Evolutionary conservation across 768 basidiomycete genomes (phyloP).

Genomic region (Panaeolus papilionaceus): DNA sequence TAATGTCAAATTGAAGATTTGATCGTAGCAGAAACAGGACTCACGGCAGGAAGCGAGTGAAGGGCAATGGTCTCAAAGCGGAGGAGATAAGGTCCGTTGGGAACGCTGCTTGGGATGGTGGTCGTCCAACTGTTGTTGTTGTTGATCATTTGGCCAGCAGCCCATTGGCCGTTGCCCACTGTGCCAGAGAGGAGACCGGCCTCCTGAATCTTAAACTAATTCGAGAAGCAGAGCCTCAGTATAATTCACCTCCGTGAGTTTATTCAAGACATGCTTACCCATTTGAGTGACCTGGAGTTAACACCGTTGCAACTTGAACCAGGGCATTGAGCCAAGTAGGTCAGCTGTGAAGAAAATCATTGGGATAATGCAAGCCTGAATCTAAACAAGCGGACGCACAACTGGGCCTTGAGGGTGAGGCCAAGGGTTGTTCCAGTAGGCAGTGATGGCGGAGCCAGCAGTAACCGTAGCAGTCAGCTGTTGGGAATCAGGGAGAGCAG

Average conservation of each 20-base stretch:
- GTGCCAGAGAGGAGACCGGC: constrained; percentile 53
- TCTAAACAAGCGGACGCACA: constrained; percentile 31
- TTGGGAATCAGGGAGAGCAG: constrained; percentile 35
- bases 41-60: constrained; percentile 58
- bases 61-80: constrained; percentile 56
- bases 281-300: constrained; percentile 43
- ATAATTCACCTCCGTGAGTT: neutral
- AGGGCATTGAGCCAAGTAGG: constrained; percentile 53
- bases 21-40: constrained; percentile 23
- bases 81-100: constrained; percentile 52
- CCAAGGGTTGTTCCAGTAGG: constrained; percentile 54
- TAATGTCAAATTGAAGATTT: neutral
- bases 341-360: constrained; percentile 37
- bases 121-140: constrained; percentile 53
- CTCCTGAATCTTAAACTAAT: constrained; percentile 53
- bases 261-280: constrained; percentile 36
- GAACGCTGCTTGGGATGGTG: constrained; percentile 49
- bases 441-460: constrained; percentile 49
- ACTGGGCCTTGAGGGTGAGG: constrained; percentile 51
- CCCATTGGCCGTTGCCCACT: constrained; percentile 46
- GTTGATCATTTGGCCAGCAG: constrained; percentile 48
- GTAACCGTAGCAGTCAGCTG: constrained; percentile 49
- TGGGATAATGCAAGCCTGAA: neutral
- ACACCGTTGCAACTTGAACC: constrained; percentile 48
- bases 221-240: neutral